A percentile compares a stretch with the other conserved stretches of the same genome.
Evolutionary conservation across 768 basidiomycete species (phyloP).

Genomic region (Mycena metata): DNA sequence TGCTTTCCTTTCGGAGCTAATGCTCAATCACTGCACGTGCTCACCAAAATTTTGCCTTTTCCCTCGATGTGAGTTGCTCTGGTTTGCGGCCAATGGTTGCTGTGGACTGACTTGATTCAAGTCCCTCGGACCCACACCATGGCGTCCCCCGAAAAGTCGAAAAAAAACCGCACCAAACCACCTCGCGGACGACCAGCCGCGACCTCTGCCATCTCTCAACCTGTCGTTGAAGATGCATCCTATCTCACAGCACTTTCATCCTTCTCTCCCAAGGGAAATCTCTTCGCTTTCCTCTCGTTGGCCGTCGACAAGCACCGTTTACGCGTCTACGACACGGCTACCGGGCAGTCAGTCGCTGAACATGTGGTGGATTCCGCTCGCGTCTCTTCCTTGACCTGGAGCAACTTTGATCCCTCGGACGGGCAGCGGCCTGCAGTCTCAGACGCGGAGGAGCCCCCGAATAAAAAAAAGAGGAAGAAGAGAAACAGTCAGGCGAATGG

Average conservation of each 20-base stretch:
- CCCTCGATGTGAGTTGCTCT: slow-evolving; percentile 28
- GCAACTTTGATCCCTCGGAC: slow-evolving; percentile 50
- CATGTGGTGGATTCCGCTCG: slow-evolving; percentile 68
- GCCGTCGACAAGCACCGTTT: slow-evolving; percentile 81
- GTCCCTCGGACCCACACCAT: slow-evolving; percentile 43
- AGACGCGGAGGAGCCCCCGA: slow-evolving; percentile 52
- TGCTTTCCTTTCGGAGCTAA: no score
- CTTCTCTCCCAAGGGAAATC: slow-evolving; percentile 69
- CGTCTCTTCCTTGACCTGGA: slow-evolving; percentile 70
- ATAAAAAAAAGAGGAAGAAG: slow-evolving; percentile 70
- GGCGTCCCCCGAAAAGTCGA: slow-evolving; percentile 62
- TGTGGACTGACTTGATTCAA: slow-evolving; percentile 16
- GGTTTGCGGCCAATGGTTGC: background rate
- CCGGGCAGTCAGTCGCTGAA: slow-evolving; percentile 70
- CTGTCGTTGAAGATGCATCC: slow-evolving; percentile 63
- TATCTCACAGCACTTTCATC: slow-evolving; percentile 61
- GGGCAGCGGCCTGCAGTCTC: slow-evolving; percentile 40
- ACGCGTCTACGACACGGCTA: slow-evolving; percentile 71
- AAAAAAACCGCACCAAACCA: slow-evolving; percentile 68
- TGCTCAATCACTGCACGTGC: slow-evolving; percentile 15
- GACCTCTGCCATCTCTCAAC: slow-evolving; percentile 69
- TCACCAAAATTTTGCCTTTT: slow-evolving; percentile 17
- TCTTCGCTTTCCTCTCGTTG: slow-evolving; percentile 74
- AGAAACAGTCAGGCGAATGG: slow-evolving; percentile 46
- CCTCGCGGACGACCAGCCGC: slow-evolving; percentile 65